Evolutionary conservation across 495 filamentous ascomycete genomes (phyloP), one percentile per base, ranked within the genome.

Genomic region (Hyaloscypha hepaticicola): DNA sequence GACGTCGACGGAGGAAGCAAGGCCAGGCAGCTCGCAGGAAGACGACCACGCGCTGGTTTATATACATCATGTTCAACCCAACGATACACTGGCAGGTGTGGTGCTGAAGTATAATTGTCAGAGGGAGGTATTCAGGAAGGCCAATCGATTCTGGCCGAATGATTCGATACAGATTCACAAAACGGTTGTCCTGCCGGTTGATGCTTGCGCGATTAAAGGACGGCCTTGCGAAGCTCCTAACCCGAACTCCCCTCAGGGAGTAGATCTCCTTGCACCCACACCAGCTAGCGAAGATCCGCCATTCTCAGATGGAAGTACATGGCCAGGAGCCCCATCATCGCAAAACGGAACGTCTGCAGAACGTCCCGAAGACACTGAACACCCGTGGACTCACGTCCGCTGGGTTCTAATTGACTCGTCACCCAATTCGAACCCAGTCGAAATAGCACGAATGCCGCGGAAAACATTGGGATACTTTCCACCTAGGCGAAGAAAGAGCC

Each of bases 71-170:
- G 93, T 99, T 3, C 85, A 85, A 63, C 81, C 87, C 5, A 82
- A 82, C 31, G 96, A 98, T 72, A 97, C 91, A 14, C 86, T 97
- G 63, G 91, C 91, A 1, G 93, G 95, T 2, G 88, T 99, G 22
- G 89, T 91, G 27, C 91, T 99, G 50, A 89, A 86, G 65, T 99
- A 95, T 75, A 89, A 89, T 66, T 97, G 92, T 70, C 85, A 88
- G 64, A 82, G 90, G 52, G 86, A 89, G 28, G 80, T 90, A 0
- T 90, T 99, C 63, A 78, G 89, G 26, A 93, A 92, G 72, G 90
- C 91, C 27, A 99, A 99, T 72, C 86, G 94, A 21, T 84, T 99
- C 68, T 98, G 95, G 95, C 90, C 91, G 8, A 91, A 91, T 64
- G 96, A 97, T 72, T 88, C 84, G 61, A 89, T 97, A 38, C 93